Evolutionary conservation across 1,139 yeast genomes (phyloP).

Genomic region (Taiozyma sp.): DNA sequence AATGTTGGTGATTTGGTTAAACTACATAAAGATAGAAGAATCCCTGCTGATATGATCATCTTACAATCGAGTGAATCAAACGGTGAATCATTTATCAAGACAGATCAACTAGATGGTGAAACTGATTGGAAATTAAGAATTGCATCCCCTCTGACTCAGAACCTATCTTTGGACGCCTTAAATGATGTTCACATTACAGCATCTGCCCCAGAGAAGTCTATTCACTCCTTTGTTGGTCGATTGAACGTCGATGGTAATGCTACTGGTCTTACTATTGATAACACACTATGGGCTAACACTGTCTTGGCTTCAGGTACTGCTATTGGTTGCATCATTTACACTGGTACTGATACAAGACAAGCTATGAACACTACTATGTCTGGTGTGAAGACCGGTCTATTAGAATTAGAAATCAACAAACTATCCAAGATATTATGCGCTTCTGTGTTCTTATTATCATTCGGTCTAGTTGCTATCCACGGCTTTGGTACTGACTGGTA

Average conservation of each 20-base stretch:
- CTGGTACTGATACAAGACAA: slow-evolving; percentile 92
- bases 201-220: slow-evolving; percentile 76
- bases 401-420: slow-evolving; percentile 87
- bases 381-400: slow-evolving; percentile 85
- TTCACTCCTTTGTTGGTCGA: slow-evolving; percentile 77
- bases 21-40: slow-evolving; percentile 74
- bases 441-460: slow-evolving; percentile 76
- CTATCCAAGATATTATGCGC: slow-evolving; percentile 85
- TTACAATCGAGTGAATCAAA: slow-evolving; percentile 76
- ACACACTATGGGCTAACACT: slow-evolving; percentile 97
- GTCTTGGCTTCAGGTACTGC: slow-evolving; percentile 93
- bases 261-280: slow-evolving; percentile 76
- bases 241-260: slow-evolving; percentile 50
- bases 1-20: slow-evolving; percentile 86
- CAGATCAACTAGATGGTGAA: slow-evolving; percentile 98
- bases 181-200: slow-evolving; percentile 55
- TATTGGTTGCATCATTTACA: slow-evolving; percentile 81
- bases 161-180: slow-evolving; percentile 39
- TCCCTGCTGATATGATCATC: slow-evolving; percentile 90
- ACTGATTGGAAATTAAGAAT: slow-evolving; percentile 96
- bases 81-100: slow-evolving; percentile 92
- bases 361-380: slow-evolving; percentile 87
- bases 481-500: slow-evolving; percentile 84
- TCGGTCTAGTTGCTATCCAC: slow-evolving; percentile 71
- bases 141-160: slow-evolving; percentile 72